Evolutionary conservation across 2,329 filamentous ascomycete species (phyloP).

Genomic region (Clarireedia sp.): DNA sequence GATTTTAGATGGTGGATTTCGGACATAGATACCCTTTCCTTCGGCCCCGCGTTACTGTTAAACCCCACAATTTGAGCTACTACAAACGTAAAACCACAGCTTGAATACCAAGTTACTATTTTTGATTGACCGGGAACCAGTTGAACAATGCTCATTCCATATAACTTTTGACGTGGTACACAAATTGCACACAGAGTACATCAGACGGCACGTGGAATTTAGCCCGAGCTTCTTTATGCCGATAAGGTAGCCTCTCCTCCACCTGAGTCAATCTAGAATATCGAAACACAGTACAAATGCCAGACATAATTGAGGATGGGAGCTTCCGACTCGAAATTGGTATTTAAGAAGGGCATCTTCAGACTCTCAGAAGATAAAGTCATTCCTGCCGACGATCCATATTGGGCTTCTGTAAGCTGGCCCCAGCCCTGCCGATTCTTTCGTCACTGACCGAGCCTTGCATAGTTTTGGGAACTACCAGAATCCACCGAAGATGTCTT

Average conservation of each 20-base stretch:
- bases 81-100: background rate
- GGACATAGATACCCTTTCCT: constrained; percentile 23
- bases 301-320: constrained; percentile 55
- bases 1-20: constrained; percentile 11
- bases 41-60: background rate
- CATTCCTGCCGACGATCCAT: constrained; percentile 80
- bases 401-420: constrained; percentile 77
- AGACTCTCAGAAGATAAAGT: constrained; percentile 83
- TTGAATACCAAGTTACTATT: background rate
- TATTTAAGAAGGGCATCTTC: constrained; percentile 98
- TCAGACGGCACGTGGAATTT: constrained; percentile 6
- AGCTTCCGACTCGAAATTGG: constrained; percentile 96
- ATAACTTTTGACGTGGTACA: background rate
- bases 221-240: background rate
- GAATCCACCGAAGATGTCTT: constrained; percentile 95
- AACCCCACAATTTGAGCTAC: background rate
- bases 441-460: constrained; percentile 11
- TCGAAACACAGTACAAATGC: constrained; percentile 20
- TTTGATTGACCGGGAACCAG: too few species aligned
- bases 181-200: background rate
- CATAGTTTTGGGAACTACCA: constrained; percentile 94
- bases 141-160: background rate
- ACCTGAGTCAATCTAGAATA: constrained; percentile 5
- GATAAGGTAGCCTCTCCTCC: background rate
- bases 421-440: constrained; percentile 1